Percentiles rank a stretch among this genome's conserved stretches.
These are phyloP conservation scores for Quercus parvula DNA, from an alignment of 306 rosid genomes.

Conservation along the genomic window DNA sequence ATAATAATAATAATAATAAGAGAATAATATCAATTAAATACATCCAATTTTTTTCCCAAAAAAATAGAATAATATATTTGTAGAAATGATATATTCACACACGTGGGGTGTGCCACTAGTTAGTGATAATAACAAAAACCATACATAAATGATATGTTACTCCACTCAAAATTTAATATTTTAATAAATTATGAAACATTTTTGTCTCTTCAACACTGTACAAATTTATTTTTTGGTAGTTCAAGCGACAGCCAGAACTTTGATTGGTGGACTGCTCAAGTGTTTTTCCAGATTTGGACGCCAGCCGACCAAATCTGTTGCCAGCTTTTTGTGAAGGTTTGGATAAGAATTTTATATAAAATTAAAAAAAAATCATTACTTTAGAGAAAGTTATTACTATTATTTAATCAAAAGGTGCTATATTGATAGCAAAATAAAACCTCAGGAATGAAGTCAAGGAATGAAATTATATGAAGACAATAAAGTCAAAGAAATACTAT, in stretches of 20 bases:
- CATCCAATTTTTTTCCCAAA: too few species aligned
- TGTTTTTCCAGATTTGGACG: neutral
- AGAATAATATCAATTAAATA: too few species aligned
- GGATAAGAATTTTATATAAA: neutral
- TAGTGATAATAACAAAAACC: too few species aligned
- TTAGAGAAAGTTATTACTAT: neutral
- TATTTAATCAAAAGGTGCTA: neutral
- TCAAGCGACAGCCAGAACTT: neutral
- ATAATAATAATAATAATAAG: too few species aligned
- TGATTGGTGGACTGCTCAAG: neutral
- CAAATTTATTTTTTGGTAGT: neutral
- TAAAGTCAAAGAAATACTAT: neutral
- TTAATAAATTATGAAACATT: too few species aligned
- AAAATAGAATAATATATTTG: too few species aligned
- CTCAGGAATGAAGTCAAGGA: neutral
- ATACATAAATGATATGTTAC: too few species aligned
- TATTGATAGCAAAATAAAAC: neutral
- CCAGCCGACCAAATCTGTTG: neutral
- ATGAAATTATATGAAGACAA: neutral
- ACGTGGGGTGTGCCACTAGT: rapidly evolving
- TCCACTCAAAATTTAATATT: too few species aligned
- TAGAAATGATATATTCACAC: too few species aligned
- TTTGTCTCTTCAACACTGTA: too few species aligned
- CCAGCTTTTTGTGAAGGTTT: neutral
- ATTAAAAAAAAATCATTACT: neutral